Base-by-base conservation (phyloP, 192 early-diverging fungal genomes). In the Coemansia pectinata region DNA sequence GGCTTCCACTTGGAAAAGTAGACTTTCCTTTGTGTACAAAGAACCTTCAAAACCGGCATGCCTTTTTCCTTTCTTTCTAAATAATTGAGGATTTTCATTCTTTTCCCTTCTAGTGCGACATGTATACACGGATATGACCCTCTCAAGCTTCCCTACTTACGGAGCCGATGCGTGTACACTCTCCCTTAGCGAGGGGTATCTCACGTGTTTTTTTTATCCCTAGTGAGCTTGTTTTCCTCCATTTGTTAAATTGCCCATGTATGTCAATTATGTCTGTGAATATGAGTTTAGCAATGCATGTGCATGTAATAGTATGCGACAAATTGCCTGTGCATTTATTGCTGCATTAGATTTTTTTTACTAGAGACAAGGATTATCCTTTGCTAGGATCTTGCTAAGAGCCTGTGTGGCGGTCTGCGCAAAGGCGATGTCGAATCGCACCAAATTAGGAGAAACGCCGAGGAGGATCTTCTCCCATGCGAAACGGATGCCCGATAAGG, bases 1-100 rank as follows among this genome's bases (percentile, higher is more conserved):
- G 29, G 14, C 12, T 23, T 65, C 31, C 19, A 41, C 10, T 44
- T 17, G 62, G 34, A 36, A 63, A 63, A 63, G 42, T 41, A 63
- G 42, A 44, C 42, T 63, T 63, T 63, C 45, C 34, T 39, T 65
- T 29, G 19, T 33, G 14, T 15, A 65, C 63, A 65, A 65, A 65
- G 44, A 23, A 21, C 3, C 34, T 36, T 36, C 8, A 36, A 6
- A 27, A 27, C 27, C 27, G 27, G 27, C 27, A 27, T 27, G 27
- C 27, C 27, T 27, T 27, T 27, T 45, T 63, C 17, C 19, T 25
- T 31, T 58, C 27, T 34, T 58, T 58, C 29, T 53, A 33, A 31
- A 58, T 7, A 14, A 33, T n/a, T 14, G 55, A 17, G 29, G 55
- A 58, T 58, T 58, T 33, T 58, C 55, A 7, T 29, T 17, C 33